phyloP scores from a whole-genome alignment of 2,329 filamentous ascomycete genomes.

The Tolypocladium ovalisporum region DNA sequence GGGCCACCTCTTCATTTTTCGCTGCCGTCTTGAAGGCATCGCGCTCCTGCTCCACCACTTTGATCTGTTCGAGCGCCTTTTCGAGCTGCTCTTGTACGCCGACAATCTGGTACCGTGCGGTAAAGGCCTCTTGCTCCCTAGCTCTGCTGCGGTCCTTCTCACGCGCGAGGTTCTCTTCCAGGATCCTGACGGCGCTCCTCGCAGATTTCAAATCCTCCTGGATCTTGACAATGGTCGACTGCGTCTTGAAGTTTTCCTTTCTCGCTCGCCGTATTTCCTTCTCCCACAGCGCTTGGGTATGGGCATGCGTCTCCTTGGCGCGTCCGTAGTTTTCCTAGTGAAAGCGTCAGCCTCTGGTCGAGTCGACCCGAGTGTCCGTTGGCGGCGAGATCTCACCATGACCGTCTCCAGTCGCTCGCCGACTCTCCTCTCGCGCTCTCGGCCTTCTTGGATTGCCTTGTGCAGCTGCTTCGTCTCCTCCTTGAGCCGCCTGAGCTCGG shows the following conservation, averaged over 20 bases:
- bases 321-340: conserved; percentile 57
- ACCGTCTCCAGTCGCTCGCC: conserved; percentile 56
- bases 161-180: conserved; percentile 48
- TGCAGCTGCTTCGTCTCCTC: conserved; percentile 48
- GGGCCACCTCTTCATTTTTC: conserved; percentile 61
- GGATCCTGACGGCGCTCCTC: conserved; percentile 40
- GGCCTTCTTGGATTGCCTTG: conserved; percentile 52
- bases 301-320: conserved; percentile 57
- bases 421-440: conserved; percentile 54
- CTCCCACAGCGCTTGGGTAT: conserved; percentile 59
- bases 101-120: conserved; percentile 54
- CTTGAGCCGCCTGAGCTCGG: conserved; percentile 51
- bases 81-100: conserved; percentile 57
- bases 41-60: conserved; percentile 60
- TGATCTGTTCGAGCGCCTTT: conserved; percentile 50
- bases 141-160: conserved; percentile 51
- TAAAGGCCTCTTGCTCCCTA: conserved; percentile 59
- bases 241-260: conserved; percentile 67
- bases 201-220: conserved; percentile 62
- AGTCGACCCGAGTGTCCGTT: not conserved
- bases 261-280: conserved; percentile 60
- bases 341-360: not conserved
- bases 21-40: conserved; percentile 63
- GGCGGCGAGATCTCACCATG: conserved; percentile 42
- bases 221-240: conserved; percentile 57